Evolutionary conservation across 2,329 filamentous ascomycete genomes (phyloP).

Genomic region (Fusarium sp.): DNA sequence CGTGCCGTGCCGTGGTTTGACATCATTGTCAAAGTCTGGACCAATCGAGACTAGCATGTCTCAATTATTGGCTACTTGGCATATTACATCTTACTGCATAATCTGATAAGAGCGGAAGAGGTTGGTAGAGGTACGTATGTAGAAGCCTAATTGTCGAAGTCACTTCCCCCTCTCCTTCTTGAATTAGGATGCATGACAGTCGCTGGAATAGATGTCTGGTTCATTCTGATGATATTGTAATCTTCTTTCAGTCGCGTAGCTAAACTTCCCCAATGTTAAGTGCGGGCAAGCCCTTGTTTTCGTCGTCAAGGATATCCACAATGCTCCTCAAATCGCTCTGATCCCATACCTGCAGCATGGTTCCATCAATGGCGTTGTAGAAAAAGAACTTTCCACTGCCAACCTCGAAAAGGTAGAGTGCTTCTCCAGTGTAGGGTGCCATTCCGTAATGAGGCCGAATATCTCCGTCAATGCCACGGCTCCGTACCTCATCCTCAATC

Average conservation of each 20-base stretch:
- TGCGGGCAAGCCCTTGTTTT: fast-evolving
- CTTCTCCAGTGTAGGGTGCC: neutral
- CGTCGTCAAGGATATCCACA: neutral
- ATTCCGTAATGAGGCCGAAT: neutral
- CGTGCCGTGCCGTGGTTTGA: neutral
- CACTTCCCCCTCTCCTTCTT: too few relatives aligned
- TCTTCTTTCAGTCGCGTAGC: fast-evolving
- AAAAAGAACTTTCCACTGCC: neutral
- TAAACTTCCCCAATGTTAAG: neutral
- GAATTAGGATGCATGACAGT: neutral
- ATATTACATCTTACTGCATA: neutral
- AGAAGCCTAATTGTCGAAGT: neutral
- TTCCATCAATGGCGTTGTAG: neutral
- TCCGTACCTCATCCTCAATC: neutral
- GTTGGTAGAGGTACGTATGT: fast-evolving
- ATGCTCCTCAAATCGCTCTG: neutral
- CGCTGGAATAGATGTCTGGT: too few relatives aligned
- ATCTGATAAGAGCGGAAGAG: neutral
- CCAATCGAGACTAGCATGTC: neutral
- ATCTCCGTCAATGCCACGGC: neutral
- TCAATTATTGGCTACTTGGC: neutral
- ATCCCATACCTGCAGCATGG: fast-evolving
- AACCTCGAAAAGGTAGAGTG: neutral
- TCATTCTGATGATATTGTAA: neutral
- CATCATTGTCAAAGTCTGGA: neutral